phyloP scores from a whole-genome alignment of 2,329 filamentous ascomycete genomes.

The Talaromyces atroroseus region DNA sequence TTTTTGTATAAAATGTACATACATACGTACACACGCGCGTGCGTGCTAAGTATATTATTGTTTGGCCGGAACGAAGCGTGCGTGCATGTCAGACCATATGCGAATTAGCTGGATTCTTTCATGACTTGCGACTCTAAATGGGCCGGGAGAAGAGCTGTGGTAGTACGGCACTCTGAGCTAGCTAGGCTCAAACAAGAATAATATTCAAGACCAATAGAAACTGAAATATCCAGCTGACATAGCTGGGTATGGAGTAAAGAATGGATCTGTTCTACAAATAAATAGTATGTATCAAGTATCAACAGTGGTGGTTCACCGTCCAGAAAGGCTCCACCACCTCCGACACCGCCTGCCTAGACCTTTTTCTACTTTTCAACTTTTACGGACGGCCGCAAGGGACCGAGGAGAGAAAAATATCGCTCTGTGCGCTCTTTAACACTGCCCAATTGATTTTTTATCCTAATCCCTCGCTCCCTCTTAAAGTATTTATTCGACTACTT shows the following conservation, averaged over 20 bases:
- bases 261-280: neutral
- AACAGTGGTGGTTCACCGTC: no score
- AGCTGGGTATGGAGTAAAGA: no score
- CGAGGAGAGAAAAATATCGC: neutral
- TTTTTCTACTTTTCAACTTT: neutral
- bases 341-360: constrained; percentile 1
- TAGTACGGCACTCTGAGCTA: neutral
- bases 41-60: neutral
- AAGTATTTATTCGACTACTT: neutral
- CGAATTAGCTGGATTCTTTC: neutral
- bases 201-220: neutral
- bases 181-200: neutral
- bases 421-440: constrained; percentile 4
- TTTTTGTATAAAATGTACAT: no score
- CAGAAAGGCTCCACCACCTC: neutral
- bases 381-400: neutral
- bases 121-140: neutral
- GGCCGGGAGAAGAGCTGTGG: no score
- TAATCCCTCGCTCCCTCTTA: neutral
- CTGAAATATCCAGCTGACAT: neutral
- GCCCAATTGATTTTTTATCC: constrained; percentile 6
- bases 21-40: no score
- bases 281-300: neutral
- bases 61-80: neutral
- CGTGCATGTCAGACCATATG: neutral